Evolutionary conservation across 2,329 filamentous ascomycete genomes (phyloP).

Genomic region (Periconia sp.): DNA sequence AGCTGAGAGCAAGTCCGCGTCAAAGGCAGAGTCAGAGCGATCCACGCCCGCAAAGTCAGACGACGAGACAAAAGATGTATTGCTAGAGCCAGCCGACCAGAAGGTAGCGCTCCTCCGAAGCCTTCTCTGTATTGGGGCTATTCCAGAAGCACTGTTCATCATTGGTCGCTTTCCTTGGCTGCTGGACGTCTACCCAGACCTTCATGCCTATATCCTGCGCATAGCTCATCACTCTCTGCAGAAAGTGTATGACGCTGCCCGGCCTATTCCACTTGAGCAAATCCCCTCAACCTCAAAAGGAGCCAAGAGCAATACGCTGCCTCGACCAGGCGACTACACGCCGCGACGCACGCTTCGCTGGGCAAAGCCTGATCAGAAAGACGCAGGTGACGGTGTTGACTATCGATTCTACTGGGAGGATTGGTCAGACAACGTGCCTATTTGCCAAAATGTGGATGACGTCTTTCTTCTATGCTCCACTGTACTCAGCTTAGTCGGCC

Average conservation of each 20-base stretch:
- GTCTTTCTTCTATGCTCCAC: slow-evolving; percentile 86
- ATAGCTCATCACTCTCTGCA: slow-evolving; percentile 82
- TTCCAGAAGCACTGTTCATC: slow-evolving; percentile 92
- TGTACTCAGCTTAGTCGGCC: slow-evolving; percentile 82
- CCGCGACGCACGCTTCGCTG: slow-evolving; percentile 77
- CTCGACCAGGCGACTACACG: slow-evolving; percentile 63
- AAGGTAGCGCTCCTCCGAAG: slow-evolving; percentile 86
- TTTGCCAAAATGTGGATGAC: slow-evolving; percentile 90
- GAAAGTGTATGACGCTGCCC: slow-evolving; percentile 68
- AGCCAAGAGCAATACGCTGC: slow-evolving; percentile 62
- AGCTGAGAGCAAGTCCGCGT: slow-evolving; percentile 55
- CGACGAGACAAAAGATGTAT: slow-evolving; percentile 54
- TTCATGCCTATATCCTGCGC: slow-evolving; percentile 82
- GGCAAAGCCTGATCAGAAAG: slow-evolving; percentile 80
- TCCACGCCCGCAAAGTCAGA: slow-evolving; percentile 49
- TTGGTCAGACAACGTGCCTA: slow-evolving; percentile 90
- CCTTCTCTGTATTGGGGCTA: slow-evolving; percentile 85
- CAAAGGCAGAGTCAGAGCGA: slow-evolving; percentile 53
- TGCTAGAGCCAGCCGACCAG: slow-evolving; percentile 81
- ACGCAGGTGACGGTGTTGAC: slow-evolving; percentile 73
- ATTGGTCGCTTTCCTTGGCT: slow-evolving; percentile 93
- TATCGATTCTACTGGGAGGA: slow-evolving; percentile 98
- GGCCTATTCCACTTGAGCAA: slow-evolving; percentile 52
- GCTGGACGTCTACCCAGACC: slow-evolving; percentile 80
- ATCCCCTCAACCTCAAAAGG: slow-evolving; percentile 47